Conservation (phyloP, 495 filamentous ascomycete species). For the Beverwykella pulmonaria region DNA sequence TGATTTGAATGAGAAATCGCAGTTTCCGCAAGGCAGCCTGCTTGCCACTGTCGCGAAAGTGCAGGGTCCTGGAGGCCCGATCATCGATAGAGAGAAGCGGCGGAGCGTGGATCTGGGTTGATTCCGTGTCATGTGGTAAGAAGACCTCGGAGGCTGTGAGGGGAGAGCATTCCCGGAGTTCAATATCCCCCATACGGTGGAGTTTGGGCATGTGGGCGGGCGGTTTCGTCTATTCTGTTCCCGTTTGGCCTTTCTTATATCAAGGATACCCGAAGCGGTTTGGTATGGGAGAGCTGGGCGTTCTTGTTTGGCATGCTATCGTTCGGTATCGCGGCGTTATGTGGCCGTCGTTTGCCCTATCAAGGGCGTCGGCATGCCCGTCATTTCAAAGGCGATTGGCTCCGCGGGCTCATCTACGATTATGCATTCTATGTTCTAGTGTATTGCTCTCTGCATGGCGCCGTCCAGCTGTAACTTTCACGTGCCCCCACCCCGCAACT, state of each 20-base stretch:
- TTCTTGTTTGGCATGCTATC: no score
- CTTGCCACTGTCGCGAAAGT: conserved; percentile 47
- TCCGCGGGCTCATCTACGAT: not conserved
- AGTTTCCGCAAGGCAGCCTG: conserved; percentile 61
- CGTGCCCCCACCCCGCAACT: not conserved
- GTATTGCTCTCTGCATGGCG: conserved; percentile 8
- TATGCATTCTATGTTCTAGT: not conserved
- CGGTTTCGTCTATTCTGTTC: not conserved
- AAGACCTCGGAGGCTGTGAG: not conserved
- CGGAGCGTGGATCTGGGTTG: conserved; percentile 35
- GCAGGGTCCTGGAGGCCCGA: conserved; percentile 29
- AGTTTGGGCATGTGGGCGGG: not conserved
- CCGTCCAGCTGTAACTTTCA: not conserved
- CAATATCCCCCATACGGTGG: conserved; percentile 20
- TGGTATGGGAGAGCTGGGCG: no score
- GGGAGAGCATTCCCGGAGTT: conserved; percentile 20
- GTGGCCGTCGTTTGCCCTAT: no score
- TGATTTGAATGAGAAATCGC: conserved; percentile 54
- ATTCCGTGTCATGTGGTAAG: not conserved
- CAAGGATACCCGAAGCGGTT: not conserved
- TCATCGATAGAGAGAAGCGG: conserved; percentile 44
- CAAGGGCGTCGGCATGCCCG: no score
- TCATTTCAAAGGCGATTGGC: not conserved
- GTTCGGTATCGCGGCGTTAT: no score
- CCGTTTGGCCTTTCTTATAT: not conserved